These are phyloP conservation scores for Flaveria bidentis DNA, from an alignment of 129 eudicot genomes.

Conservation along the genomic window DNA sequence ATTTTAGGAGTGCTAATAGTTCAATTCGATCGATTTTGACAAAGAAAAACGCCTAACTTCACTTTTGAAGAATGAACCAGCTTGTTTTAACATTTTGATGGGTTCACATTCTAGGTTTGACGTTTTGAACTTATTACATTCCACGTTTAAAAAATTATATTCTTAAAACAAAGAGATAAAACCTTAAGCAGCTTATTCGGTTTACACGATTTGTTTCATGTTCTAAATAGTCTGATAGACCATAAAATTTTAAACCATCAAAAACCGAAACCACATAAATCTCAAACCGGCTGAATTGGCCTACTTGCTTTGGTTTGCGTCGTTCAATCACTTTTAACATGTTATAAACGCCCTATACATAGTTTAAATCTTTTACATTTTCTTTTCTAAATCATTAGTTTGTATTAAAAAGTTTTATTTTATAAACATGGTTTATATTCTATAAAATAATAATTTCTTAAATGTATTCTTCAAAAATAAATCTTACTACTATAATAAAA, in stretches of 20 bases:
- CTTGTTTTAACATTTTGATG: too few relatives aligned
- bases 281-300: background rate
- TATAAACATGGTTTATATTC: too few relatives aligned
- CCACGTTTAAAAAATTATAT: too few relatives aligned
- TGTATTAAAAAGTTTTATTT: too few relatives aligned
- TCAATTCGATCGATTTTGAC: background rate
- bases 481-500: too few relatives aligned
- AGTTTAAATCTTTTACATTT: too few relatives aligned
- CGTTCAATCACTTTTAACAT: background rate
- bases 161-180: background rate
- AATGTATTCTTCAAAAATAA: too few relatives aligned
- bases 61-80: background rate
- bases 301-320: background rate
- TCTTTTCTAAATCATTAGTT: too few relatives aligned
- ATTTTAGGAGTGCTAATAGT: background rate
- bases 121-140: background rate
- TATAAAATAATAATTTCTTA: too few relatives aligned
- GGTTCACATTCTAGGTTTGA: background rate
- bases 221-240: background rate
- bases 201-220: background rate
- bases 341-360: background rate
- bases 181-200: background rate
- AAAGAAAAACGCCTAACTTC: background rate
- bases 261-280: too few relatives aligned
- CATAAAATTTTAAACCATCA: background rate